A percentile compares a stretch with the other conserved stretches of the same genome.
These are phyloP conservation scores for Acanthamoeba polyphaga DNA, from an alignment of 208 protist genomes.

Conservation along the genomic window DNA sequence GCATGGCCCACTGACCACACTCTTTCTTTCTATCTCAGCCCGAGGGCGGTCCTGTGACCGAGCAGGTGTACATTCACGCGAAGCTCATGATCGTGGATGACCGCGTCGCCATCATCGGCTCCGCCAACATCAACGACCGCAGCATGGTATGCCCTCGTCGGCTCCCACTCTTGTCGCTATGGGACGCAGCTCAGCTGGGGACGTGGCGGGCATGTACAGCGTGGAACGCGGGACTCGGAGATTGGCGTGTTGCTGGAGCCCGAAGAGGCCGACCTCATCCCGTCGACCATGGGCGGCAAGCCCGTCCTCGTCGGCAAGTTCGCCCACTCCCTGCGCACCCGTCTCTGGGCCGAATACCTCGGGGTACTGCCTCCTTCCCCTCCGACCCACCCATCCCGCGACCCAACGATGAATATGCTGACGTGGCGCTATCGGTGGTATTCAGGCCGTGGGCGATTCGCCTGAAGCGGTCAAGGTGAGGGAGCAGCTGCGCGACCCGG, in stretches of 20 bases:
- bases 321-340: constrained; percentile 50
- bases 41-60: constrained; percentile 54
- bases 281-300: constrained; percentile 32
- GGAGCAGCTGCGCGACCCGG: constrained; percentile 1
- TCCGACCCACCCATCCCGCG: background rate
- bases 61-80: constrained; percentile 84
- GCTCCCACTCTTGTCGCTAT: too few species aligned
- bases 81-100: constrained; percentile 87
- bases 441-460: background rate
- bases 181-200: too few species aligned
- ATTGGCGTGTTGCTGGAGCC: constrained; percentile 75
- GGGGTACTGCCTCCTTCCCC: background rate
- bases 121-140: constrained; percentile 86
- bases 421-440: background rate
- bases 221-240: constrained; percentile 77
- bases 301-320: constrained; percentile 63
- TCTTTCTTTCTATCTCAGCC: background rate
- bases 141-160: constrained; percentile 45
- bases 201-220: background rate
- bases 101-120: constrained; percentile 78
- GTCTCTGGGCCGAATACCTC: constrained; percentile 81
- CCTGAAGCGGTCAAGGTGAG: background rate
- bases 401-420: too few species aligned
- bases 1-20: background rate
- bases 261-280: constrained; percentile 6